Conservation (phyloP, 768 basidiomycete species). For the Dentipellis sp. region DNA sequence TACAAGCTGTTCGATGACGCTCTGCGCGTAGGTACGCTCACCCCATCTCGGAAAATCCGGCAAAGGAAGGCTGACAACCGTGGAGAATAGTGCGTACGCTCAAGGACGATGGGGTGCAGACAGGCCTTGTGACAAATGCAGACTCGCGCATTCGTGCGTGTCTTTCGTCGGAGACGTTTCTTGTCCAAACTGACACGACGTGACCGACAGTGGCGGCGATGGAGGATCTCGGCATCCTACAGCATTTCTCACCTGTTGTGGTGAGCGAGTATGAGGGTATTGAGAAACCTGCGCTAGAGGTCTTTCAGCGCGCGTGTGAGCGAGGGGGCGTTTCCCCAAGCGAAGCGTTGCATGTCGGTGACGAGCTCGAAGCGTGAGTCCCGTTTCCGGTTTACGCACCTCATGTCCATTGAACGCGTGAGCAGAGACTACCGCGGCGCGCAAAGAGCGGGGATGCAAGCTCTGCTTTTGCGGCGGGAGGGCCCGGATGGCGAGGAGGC, state of each 20-base stretch:
- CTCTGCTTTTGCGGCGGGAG: conserved; percentile 46
- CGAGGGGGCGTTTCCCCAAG: conserved; percentile 23
- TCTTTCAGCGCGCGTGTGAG: conserved; percentile 42
- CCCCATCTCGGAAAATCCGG: neutral
- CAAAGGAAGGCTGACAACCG: neutral
- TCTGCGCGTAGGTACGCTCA: conserved; percentile 31
- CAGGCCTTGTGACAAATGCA: conserved; percentile 63
- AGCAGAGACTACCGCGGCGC: conserved; percentile 64
- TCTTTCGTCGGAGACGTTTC: neutral
- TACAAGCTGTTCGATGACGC: conserved; percentile 54
- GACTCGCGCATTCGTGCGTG: conserved; percentile 62
- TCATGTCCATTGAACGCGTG: neutral
- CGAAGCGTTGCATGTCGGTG: conserved; percentile 64
- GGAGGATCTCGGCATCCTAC: conserved; percentile 48
- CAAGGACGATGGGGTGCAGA: conserved; percentile 34
- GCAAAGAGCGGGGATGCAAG: conserved; percentile 39
- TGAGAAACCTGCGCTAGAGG: conserved; percentile 56
- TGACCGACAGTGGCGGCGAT: conserved; percentile 32
- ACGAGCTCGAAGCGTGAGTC: conserved; percentile 43
- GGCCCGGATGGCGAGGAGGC: conserved; percentile 40
- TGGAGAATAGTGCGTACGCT: conserved; percentile 34
- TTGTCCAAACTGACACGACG: neutral
- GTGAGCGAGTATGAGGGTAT: conserved; percentile 61
- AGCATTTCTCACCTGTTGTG: conserved; percentile 43
- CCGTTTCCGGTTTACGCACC: neutral